phyloP scores from a whole-genome alignment of 306 rosid species.

The Cicer bijugum region DNA sequence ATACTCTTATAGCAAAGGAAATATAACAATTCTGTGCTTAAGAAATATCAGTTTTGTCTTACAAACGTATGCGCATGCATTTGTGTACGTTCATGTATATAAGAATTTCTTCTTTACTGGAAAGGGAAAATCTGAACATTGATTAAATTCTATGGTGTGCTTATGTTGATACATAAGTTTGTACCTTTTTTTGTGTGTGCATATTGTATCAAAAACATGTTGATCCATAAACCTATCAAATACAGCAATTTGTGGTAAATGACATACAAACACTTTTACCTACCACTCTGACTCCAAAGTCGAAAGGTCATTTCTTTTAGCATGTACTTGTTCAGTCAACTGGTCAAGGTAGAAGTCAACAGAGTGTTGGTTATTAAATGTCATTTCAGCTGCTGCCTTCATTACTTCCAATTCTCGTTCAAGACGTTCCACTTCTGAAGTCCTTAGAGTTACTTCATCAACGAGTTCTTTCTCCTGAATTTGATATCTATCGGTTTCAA shows the following conservation, averaged over 20 bases:
- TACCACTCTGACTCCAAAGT: conserved; percentile 70
- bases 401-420: conserved; percentile 65
- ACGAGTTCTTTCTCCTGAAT: conserved; percentile 52
- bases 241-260: conserved; percentile 24
- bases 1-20: conserved; percentile 24
- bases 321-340: conserved; percentile 60
- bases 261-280: conserved; percentile 28
- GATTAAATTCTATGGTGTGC: conserved; percentile 14
- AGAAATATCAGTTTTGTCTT: conserved; percentile 29
- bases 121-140: not conserved
- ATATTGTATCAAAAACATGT: not conserved
- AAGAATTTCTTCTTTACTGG: not conserved
- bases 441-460: conserved; percentile 48
- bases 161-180: conserved; percentile 9
- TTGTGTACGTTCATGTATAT: not conserved
- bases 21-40: conserved; percentile 24
- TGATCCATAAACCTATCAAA: conserved; percentile 14
- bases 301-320: conserved; percentile 53
- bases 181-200: no score
- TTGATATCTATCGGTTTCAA: conserved; percentile 46
- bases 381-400: conserved; percentile 61
- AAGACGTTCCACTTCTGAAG: conserved; percentile 64
- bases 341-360: conserved; percentile 62
- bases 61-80: not conserved
- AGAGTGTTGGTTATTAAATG: conserved; percentile 55